Base-by-base conservation (phyloP, 331 rosid species). In the Saraca asoca region DNA sequence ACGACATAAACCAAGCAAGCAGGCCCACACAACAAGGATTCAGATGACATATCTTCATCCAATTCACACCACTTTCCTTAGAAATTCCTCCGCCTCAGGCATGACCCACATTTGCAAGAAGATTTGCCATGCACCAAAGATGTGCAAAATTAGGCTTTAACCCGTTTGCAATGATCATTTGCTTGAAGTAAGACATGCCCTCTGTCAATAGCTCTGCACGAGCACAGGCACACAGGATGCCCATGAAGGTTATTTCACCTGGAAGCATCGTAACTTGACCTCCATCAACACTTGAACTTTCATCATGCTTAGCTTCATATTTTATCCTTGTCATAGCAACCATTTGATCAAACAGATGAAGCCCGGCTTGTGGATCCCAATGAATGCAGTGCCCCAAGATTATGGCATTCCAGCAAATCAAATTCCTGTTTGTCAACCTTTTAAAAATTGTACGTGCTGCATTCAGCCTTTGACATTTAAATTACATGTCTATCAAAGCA, bases 81-180 rank as follows among this genome's bases (percentile, higher is more conserved):
- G 58, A 6, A 77, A 78, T 60, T 82, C 80, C 71, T 83, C 88
- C 15, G 90, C 96, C 68, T 81, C 68, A 75, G 20, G 75, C 58
- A 37, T 78, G 68, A 72, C 90, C 95, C 48, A 50, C 68, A 15
- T 73, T 61, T 31, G 76, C 84, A 39, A 74, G 80, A 63, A 82
- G 87, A 75, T 90, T 85, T 2, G 92, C 90, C 78, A 85, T 71
- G 75, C 92, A 87, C 95, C 95, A 87, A 66, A 71, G 83, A 68
- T 90, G 96, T 48, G 85, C 96, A 54, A 85, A 90, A 75, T 75
- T 83, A 13, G 92, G 95, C 73, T 81, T 83, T 68, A 87, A 38
- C 46, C 39, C 62, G 64, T 55, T 83, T 11, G 70, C 66, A 18
- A 80, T 66, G 62, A 58, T 77, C 95, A 87, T 85, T 71, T 83